A percentile compares a stretch with the other conserved stretches of the same genome.
phyloP scores from a whole-genome alignment of 352 stramenopile genomes.

The Plasmopara viticola region DNA sequence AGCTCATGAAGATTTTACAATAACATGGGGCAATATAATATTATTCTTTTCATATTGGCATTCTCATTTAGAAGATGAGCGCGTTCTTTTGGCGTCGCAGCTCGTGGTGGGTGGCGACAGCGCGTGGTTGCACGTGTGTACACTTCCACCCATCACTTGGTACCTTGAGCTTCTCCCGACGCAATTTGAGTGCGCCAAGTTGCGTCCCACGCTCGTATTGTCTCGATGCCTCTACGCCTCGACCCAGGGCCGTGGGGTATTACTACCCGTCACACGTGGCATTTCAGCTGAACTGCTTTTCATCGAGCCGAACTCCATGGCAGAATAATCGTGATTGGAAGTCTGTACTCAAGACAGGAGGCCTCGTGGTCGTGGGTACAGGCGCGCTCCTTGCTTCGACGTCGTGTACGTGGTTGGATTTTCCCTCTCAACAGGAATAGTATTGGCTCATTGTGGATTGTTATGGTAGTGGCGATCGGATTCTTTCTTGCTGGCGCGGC shows the following conservation, averaged over 20 bases:
- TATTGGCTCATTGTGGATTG: not conserved
- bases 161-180: conserved; percentile 2
- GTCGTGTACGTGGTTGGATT: conserved; percentile 36
- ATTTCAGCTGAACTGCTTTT: conserved; percentile 21
- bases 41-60: not conserved
- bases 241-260: too few species aligned
- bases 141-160: conserved; percentile 3
- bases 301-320: conserved; percentile 35
- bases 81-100: conserved; percentile 15
- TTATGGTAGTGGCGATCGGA: conserved; percentile 59
- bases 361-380: conserved; percentile 48
- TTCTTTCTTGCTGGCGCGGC: conserved; percentile 56
- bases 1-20: not conserved
- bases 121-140: conserved; percentile 4
- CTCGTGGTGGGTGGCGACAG: conserved; percentile 7
- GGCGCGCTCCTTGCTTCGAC: conserved; percentile 51
- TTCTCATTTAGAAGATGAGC: conserved; percentile 16
- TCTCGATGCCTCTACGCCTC: not conserved
- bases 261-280: not conserved
- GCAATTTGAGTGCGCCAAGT: conserved; percentile 1
- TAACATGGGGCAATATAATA: not conserved
- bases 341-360: conserved; percentile 50
- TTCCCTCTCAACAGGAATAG: conserved; percentile 1
- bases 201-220: not conserved
- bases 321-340: conserved; percentile 40